Conservation (phyloP, 1,139 yeast genomes). For the Nakaseomyces glabratus region DNA sequence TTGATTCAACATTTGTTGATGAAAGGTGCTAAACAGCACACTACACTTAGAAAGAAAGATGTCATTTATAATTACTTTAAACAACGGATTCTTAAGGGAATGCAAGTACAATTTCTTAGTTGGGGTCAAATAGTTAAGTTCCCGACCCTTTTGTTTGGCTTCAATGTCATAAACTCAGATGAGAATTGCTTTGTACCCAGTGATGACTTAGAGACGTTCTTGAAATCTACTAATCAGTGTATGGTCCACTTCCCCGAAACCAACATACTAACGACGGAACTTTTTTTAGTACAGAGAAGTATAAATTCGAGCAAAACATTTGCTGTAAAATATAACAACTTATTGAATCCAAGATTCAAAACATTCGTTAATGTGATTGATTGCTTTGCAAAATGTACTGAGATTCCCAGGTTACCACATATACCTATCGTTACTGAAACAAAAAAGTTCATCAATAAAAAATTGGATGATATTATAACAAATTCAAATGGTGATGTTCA, state of each 20-base stretch:
- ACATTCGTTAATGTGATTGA: slow-evolving; percentile 39
- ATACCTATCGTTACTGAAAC: slow-evolving; percentile 12
- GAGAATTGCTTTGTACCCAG: slow-evolving; percentile 21
- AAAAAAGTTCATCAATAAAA: slow-evolving; percentile 12
- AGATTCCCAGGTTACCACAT: slow-evolving; percentile 21
- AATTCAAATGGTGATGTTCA: slow-evolving; percentile 14
- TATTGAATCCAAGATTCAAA: slow-evolving; percentile 57
- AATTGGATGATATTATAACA: slow-evolving; percentile 27
- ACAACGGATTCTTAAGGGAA: slow-evolving; percentile 9
- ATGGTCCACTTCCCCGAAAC: slow-evolving; percentile 58
- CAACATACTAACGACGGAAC: slow-evolving; percentile 47
- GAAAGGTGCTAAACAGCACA: no score
- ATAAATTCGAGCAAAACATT: slow-evolving; percentile 44
- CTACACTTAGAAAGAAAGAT: slow-evolving; percentile 10
- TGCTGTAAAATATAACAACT: slow-evolving; percentile 40
- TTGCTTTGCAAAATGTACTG: slow-evolving; percentile 41
- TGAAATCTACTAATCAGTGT: slow-evolving; percentile 27
- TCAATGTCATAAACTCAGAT: slow-evolving; percentile 21
- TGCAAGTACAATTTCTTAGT: slow-evolving; percentile 18
- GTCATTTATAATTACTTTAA: slow-evolving; percentile 10
- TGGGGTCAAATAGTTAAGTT: slow-evolving; percentile 27
- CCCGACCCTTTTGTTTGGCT: slow-evolving; percentile 20
- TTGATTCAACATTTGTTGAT: slow-evolving; percentile 22
- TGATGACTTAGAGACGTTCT: slow-evolving; percentile 10
- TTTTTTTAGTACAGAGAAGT: slow-evolving; percentile 40